Evolutionary conservation across 2,329 filamentous ascomycete species (phyloP).

Genomic region (Botryotinia narcissicola): DNA sequence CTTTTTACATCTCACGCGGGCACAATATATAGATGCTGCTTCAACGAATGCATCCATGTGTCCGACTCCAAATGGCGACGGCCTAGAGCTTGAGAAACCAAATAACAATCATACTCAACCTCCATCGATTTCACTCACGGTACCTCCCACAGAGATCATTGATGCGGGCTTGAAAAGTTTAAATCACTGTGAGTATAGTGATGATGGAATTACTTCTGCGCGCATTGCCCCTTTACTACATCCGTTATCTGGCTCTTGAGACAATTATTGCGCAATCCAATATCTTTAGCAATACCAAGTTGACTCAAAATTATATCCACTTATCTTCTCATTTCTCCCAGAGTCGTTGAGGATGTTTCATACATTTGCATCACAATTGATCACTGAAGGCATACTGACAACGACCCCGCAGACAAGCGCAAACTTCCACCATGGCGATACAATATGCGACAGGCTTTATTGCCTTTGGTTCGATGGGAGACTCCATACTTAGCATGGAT

Average conservation of each 20-base stretch:
- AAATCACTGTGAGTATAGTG: conserved; percentile 62
- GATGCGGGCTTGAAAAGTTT: conserved; percentile 79
- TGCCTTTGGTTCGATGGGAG: conserved; percentile 90
- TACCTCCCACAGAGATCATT: conserved; percentile 40
- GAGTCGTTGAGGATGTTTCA: neutral
- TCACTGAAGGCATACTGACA: conserved; percentile 12
- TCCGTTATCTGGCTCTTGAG: neutral
- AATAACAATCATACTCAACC: conserved; percentile 29
- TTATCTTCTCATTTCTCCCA: neutral
- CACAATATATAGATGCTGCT: conserved; percentile 30
- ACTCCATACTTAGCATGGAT: conserved; percentile 89
- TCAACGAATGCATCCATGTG: conserved; percentile 39
- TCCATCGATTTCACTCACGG: conserved; percentile 34
- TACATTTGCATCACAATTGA: neutral
- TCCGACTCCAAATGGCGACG: conserved; percentile 37
- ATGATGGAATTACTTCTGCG: neutral
- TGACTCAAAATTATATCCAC: neutral
- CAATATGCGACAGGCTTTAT: conserved; percentile 71
- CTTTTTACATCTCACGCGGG: neutral
- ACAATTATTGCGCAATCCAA: neutral
- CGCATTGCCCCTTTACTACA: neutral
- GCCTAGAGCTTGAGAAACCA: conserved; percentile 37
- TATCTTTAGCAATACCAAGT: neutral
- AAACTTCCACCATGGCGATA: conserved; percentile 89
- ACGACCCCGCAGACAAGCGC: conserved; percentile 63